Conservation (phyloP, 768 basidiomycete genomes). For the Cubamyces lactineus region DNA sequence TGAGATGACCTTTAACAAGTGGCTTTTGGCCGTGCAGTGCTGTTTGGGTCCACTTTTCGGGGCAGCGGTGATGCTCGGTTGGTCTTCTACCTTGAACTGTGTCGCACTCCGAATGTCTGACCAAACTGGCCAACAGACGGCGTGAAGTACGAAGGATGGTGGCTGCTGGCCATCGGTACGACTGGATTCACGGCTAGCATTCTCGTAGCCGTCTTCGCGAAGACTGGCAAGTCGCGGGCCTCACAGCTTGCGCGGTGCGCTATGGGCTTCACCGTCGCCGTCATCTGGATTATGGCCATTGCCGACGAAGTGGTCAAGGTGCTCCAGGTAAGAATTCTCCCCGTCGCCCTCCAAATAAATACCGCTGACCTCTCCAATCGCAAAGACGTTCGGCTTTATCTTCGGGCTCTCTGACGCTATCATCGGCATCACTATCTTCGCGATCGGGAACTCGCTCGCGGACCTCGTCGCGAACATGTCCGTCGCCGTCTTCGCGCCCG, state of each 20-base stretch:
- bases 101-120: neutral
- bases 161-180: slow-evolving; percentile 56
- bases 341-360: neutral
- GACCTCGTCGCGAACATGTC: slow-evolving; percentile 98
- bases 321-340: slow-evolving; percentile 59
- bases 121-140: slow-evolving; percentile 42
- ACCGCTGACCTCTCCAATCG: neutral
- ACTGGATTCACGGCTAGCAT: slow-evolving; percentile 57
- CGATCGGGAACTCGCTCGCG: slow-evolving; percentile 93
- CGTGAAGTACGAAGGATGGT: slow-evolving; percentile 48
- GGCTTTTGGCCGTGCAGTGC: slow-evolving; percentile 86
- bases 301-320: slow-evolving; percentile 95
- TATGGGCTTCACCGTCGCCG: slow-evolving; percentile 87
- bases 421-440: slow-evolving; percentile 95
- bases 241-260: slow-evolving; percentile 76
- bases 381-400: slow-evolving; percentile 87
- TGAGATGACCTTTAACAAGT: slow-evolving; percentile 71
- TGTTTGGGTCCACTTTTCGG: slow-evolving; percentile 81
- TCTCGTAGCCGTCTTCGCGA: slow-evolving; percentile 62
- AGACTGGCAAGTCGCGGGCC: slow-evolving; percentile 57
- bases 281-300: slow-evolving; percentile 98
- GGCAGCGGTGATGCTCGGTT: slow-evolving; percentile 76
- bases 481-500: slow-evolving; percentile 89
- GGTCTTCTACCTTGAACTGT: slow-evolving; percentile 30
- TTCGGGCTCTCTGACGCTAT: slow-evolving; percentile 97